Base-by-base conservation (phyloP, 257 asterid species). In the Gentiana straminea region DNA sequence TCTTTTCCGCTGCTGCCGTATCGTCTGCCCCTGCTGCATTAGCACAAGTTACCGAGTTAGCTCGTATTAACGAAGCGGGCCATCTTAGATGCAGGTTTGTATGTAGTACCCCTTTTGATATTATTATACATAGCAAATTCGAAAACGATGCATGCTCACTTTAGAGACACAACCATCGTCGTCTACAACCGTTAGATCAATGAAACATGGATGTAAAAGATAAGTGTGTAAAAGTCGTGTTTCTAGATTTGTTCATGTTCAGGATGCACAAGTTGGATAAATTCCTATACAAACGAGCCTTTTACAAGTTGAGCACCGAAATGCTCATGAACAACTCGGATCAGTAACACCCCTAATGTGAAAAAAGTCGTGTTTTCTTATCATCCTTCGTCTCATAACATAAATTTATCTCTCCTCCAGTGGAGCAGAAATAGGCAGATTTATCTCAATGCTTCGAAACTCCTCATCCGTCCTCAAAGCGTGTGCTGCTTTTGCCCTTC, bases 401-500 rank as follows among this genome's bases (percentile, higher is more conserved):
- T 41, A 13, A 45, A 10, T 48, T 33, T 65, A 54, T 36, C 55
- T 70, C 57, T 59, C 60, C 43, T 54, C 54, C 76, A 87, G 96
- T 66, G 83, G 88, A 59, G 77, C 83, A 35, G 94, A 87, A 72
- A 87, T 87, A 7, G 89, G 94, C 67, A 76, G 94, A 71, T 87
- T 87, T 56, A 87, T 84, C n/a, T 15, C 77, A 15, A 87, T 88
- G 96, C 81, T 88, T 58, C 76, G 89, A 52, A 84, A 84, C 65
- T 84, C 87, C 57, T 82, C 84, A 56, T 78, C 93, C n/a, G 73
- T 80, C 49, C 86, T 87, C 41, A 87, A 82, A 74, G 84, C 86
- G 49, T 87, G 94, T 55, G 96, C 96, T 59, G 92, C 96, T 47
- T 84, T 87, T 63, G 96, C 96, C 49, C 94, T 87, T 61, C 87